Conservation (phyloP, 345 rosid genomes). For the Adansonia digitata region DNA sequence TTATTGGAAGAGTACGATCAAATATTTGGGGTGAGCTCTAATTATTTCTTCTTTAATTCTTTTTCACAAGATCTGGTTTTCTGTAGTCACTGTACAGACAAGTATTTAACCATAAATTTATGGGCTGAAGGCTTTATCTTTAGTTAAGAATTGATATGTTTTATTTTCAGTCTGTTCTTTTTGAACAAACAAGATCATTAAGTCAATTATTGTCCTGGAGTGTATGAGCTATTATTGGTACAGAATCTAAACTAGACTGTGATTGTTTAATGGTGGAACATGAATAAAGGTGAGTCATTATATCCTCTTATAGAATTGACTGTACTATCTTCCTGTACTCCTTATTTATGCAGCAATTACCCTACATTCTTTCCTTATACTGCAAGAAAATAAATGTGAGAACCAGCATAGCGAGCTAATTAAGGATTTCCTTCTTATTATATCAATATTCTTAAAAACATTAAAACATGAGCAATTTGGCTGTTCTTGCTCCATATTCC, state of each 20-base stretch:
- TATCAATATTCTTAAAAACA: neutral
- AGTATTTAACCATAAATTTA: neutral
- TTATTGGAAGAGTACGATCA: conserved; percentile 78
- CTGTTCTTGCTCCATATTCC: neutral
- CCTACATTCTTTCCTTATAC: neutral
- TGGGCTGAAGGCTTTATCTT: neutral
- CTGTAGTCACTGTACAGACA: neutral
- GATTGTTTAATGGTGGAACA: neutral
- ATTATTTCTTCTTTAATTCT: conserved; percentile 6
- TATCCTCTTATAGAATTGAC: neutral
- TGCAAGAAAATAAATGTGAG: neutral
- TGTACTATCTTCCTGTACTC: neutral
- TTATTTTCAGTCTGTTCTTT: neutral
- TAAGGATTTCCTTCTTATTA: neutral
- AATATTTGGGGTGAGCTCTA: conserved; percentile 78
- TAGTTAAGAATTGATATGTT: neutral
- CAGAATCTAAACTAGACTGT: neutral
- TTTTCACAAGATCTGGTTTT: conserved; percentile 8
- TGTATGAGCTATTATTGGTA: neutral
- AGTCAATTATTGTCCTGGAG: neutral
- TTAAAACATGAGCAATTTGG: too few relatives aligned
- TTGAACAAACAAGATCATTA: neutral
- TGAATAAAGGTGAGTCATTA: neutral
- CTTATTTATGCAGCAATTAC: neutral
- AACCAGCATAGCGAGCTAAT: neutral